These are phyloP conservation scores for Dothistroma pini DNA, from an alignment of 2,329 filamentous ascomycete genomes.

Conservation along the genomic window DNA sequence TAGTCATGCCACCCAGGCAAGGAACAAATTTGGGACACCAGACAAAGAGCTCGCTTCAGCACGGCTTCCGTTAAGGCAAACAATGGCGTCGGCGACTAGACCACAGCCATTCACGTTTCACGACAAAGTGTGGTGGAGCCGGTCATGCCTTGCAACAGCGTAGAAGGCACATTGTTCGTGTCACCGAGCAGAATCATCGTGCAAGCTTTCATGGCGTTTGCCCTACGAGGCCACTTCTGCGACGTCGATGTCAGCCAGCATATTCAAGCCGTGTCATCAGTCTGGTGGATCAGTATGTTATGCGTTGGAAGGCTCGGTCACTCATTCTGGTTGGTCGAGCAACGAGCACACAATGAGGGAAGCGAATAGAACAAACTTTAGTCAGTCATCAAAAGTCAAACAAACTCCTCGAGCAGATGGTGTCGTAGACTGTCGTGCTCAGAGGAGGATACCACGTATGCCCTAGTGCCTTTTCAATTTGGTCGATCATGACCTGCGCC, in stretches of 20 bases:
- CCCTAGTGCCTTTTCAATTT: background rate
- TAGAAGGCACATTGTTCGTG: background rate
- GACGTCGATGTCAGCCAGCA: background rate
- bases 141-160: slow-evolving; percentile 5
- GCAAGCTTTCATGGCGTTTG: background rate
- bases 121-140: slow-evolving; percentile 1
- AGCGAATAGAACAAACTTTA: background rate
- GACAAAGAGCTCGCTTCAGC: background rate
- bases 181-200: slow-evolving; percentile 3
- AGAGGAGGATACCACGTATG: background rate
- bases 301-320: slow-evolving; percentile 2
- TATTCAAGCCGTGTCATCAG: background rate
- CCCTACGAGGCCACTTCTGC: background rate
- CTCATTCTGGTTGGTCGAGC: background rate
- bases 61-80: background rate
- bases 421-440: background rate
- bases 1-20: background rate
- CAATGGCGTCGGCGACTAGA: background rate
- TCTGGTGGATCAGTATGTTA: slow-evolving; percentile 6
- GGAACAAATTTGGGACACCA: background rate
- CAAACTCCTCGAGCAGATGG: background rate
- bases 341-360: background rate
- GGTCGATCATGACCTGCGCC: background rate
- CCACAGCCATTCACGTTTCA: background rate
- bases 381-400: background rate